These are phyloP conservation scores for Uronychia binucleata DNA, from an alignment of 73 alveolate genomes.

Conservation along the genomic window DNA sequence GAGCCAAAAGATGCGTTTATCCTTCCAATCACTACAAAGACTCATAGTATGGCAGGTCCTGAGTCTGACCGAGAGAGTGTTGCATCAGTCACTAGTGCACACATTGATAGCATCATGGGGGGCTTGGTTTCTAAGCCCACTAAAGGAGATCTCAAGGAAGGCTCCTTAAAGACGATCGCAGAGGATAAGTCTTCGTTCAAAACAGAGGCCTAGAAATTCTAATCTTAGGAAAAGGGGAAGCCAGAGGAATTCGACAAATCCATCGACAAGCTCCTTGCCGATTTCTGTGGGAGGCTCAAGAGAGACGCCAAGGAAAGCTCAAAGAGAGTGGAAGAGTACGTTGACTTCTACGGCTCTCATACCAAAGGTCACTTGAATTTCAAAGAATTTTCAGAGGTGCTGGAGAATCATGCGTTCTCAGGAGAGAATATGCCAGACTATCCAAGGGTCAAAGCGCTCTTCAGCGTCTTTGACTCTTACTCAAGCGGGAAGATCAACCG, in stretches of 20 bases:
- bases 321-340: slow-evolving; percentile 15
- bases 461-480: slow-evolving; percentile 28
- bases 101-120: slow-evolving; percentile 28
- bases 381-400: slow-evolving; percentile 36
- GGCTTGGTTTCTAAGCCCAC: slow-evolving; percentile 4
- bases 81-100: not conserved
- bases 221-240: slow-evolving; percentile 18
- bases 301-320: slow-evolving; percentile 13
- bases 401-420: slow-evolving; percentile 25
- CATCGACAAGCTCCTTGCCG: slow-evolving; percentile 14
- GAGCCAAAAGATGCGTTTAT: not conserved
- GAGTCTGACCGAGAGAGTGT: slow-evolving; percentile 28
- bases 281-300: slow-evolving; percentile 34
- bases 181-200: not conserved
- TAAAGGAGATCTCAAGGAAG: slow-evolving; percentile 16
- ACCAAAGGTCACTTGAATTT: slow-evolving; percentile 22
- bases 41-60: slow-evolving; percentile 5
- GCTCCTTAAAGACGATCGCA: slow-evolving; percentile 11
- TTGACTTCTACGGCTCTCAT: slow-evolving; percentile 27
- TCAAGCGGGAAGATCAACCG: slow-evolving; percentile 12
- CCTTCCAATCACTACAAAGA: slow-evolving; percentile 8
- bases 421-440: slow-evolving; percentile 18
- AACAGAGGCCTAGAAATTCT: slow-evolving; percentile 11
- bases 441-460: slow-evolving; percentile 34
- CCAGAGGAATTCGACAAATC: slow-evolving; percentile 21